Evolutionary conservation across 169 alveolate genomes (phyloP).

Genomic region (Plasmodium malariae): DNA sequence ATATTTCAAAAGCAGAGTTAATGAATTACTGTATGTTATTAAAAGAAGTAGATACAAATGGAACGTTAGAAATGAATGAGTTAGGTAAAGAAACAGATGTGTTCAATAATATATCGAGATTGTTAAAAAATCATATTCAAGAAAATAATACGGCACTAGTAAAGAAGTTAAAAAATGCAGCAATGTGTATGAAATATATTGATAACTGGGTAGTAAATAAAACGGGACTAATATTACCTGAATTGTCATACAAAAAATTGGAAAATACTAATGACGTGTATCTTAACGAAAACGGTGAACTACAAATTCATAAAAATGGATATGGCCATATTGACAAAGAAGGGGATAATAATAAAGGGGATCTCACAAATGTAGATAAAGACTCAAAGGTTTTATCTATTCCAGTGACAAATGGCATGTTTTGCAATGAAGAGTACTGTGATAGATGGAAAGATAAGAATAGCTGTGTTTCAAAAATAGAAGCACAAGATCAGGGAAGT

Average conservation of each 20-base stretch:
- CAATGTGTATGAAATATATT: background rate
- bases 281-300: background rate
- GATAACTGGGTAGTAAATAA: background rate
- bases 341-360: background rate
- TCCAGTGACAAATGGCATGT: background rate
- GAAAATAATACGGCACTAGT: background rate
- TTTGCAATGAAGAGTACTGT: constrained; percentile 5
- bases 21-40: background rate
- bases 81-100: background rate
- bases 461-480: background rate
- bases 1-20: background rate
- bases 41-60: background rate
- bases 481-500: constrained; percentile 1
- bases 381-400: background rate
- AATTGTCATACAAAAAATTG: background rate
- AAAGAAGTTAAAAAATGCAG: background rate
- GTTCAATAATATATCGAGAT: background rate
- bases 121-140: background rate
- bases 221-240: background rate
- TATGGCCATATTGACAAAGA: background rate
- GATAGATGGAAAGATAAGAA: background rate
- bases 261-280: background rate
- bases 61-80: background rate
- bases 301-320: background rate
- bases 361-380: background rate